Conservation (phyloP, 2,329 filamentous ascomycete genomes). For the Penicillium polonicum region DNA sequence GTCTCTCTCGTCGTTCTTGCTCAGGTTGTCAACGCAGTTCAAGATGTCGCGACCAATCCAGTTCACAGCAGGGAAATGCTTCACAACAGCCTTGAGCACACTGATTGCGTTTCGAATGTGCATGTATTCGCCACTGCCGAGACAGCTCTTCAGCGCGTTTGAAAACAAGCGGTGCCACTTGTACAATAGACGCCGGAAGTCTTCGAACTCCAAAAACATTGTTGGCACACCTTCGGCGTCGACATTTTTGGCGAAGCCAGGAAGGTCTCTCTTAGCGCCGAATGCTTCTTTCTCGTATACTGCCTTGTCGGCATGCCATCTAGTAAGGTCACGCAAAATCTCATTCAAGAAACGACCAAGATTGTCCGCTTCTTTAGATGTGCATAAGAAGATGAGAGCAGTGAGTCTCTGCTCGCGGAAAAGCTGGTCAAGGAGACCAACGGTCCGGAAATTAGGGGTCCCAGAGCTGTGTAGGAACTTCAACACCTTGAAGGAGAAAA, state of each 20-base stretch:
- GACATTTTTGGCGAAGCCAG: slow-evolving; percentile 75
- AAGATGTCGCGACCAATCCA: slow-evolving; percentile 67
- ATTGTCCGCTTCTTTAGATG: slow-evolving; percentile 86
- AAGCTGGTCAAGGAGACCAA: slow-evolving; percentile 77
- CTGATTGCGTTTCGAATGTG: slow-evolving; percentile 95
- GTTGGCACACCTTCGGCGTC: slow-evolving; percentile 69
- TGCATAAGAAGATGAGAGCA: slow-evolving; percentile 82
- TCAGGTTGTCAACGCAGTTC: slow-evolving; percentile 44
- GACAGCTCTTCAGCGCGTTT: slow-evolving; percentile 74
- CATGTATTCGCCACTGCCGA: slow-evolving; percentile 88
- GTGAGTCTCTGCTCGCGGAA: slow-evolving; percentile 81
- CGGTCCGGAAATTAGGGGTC: slow-evolving; percentile 80
- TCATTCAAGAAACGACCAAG: slow-evolving; percentile 88
- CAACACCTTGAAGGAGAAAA: slow-evolving; percentile 83
- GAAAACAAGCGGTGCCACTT: slow-evolving; percentile 87
- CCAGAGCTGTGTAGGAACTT: slow-evolving; percentile 83
- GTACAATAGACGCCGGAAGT: slow-evolving; percentile 81
- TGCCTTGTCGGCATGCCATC: slow-evolving; percentile 77
- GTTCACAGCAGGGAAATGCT: slow-evolving; percentile 83
- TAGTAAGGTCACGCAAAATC: slow-evolving; percentile 72
- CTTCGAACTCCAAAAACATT: slow-evolving; percentile 75
- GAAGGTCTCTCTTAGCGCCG: slow-evolving; percentile 62
- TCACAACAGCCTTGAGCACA: slow-evolving; percentile 75
- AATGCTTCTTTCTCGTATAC: slow-evolving; percentile 81
- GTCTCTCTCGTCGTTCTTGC: slow-evolving; percentile 47